phyloP scores from a whole-genome alignment of 148 eudicot species.

The Rhododendron molle region DNA sequence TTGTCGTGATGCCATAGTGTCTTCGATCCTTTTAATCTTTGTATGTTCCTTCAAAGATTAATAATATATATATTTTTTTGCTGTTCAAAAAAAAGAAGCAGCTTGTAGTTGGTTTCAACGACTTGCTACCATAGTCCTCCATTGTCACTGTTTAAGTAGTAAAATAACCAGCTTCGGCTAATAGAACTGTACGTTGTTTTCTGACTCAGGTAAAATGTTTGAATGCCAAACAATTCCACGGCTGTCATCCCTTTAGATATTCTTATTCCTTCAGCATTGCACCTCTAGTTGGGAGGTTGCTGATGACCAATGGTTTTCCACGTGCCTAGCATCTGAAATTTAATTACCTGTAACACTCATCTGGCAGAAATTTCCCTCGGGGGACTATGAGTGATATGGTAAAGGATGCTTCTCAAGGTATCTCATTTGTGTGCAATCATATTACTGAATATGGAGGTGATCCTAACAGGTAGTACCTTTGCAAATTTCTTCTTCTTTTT shows the following conservation, averaged over 20 bases:
- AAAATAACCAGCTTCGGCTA: background rate
- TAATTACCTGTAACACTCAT: background rate
- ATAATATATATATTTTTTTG: no score
- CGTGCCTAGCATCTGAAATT: background rate
- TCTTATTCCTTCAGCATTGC: background rate
- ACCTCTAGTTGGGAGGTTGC: constrained; percentile 5
- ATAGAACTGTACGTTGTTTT: background rate
- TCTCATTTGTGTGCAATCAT: constrained; percentile 81
- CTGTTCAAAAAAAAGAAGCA: background rate
- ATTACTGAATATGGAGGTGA: constrained; percentile 97
- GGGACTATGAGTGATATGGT: constrained; percentile 94
- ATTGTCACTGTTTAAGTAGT: background rate
- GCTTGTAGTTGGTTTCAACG: background rate
- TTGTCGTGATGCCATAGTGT: no score
- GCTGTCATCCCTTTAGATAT: background rate
- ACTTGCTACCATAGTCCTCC: background rate
- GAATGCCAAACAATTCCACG: background rate
- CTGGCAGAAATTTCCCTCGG: constrained; percentile 82
- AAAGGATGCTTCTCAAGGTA: constrained; percentile 88
- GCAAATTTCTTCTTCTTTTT: background rate
- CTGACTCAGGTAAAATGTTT: background rate
- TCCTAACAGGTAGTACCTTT: constrained; percentile 60
- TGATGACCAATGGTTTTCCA: background rate
- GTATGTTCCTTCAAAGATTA: no score
- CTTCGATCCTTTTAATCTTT: no score